These are phyloP conservation scores for Chionographis japonica DNA, from an alignment of 106 monocot species.

Conservation along the genomic window DNA sequence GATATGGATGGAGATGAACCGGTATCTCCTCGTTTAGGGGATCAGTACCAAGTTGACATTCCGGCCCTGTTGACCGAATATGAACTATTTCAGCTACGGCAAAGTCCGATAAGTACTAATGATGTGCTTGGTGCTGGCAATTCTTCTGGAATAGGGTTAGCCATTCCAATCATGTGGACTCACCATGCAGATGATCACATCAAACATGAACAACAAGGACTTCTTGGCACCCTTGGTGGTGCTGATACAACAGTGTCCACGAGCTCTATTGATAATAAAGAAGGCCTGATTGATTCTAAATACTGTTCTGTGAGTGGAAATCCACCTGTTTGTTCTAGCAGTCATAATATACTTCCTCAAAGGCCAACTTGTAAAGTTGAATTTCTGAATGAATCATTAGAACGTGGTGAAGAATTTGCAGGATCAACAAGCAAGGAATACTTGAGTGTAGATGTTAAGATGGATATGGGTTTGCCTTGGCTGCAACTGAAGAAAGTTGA, in stretches of 20 bases:
- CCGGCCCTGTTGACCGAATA: conserved; percentile 31
- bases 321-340: not conserved
- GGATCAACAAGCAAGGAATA: conserved; percentile 2
- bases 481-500: conserved; percentile 4
- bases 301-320: not conserved
- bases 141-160: conserved; percentile 25
- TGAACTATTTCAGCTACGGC: conserved; percentile 9
- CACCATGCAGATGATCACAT: conserved; percentile 2
- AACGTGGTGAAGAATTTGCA: conserved; percentile 5
- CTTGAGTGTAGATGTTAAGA: not conserved
- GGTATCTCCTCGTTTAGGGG: conserved; percentile 60
- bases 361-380: conserved; percentile 21
- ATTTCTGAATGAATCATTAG: not conserved
- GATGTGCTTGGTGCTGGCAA: conserved; percentile 12
- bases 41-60: conserved; percentile 72
- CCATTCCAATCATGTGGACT: conserved; percentile 56
- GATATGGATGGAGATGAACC: conserved; percentile 41
- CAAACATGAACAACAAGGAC: conserved; percentile 2
- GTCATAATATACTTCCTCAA: not conserved
- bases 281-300: not conserved
- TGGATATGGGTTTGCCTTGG: not conserved
- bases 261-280: not conserved
- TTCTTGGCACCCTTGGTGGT: not conserved
- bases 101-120: conserved; percentile 1
- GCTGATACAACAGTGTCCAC: not conserved